phyloP scores from a whole-genome alignment of 2,329 filamentous ascomycete species.

The Gremmenia infestans region DNA sequence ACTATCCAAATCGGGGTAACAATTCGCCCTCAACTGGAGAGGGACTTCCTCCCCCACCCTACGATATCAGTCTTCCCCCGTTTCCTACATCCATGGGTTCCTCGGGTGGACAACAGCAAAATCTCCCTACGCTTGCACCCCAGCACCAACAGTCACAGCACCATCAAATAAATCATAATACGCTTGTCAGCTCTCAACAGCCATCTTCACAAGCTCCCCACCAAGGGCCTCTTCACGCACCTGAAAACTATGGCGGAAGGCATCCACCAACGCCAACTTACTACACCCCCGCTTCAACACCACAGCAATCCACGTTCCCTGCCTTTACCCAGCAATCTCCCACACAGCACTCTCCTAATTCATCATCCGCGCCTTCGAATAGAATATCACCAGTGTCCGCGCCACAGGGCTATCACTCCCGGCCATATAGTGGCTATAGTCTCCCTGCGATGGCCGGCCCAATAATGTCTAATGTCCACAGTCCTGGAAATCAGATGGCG shows the following conservation, averaged over 20 bases:
- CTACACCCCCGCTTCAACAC: conserved; percentile 48
- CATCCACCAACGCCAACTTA: conserved; percentile 53
- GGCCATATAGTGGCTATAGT: conserved; percentile 47
- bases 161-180: conserved; percentile 36
- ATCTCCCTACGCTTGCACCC: conserved; percentile 35
- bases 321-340: conserved; percentile 47
- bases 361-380: conserved; percentile 35
- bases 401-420: conserved; percentile 45
- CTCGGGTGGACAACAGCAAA: conserved; percentile 31
- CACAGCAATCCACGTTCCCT: conserved; percentile 43
- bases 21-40: conserved; percentile 58
- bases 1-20: conserved; percentile 46
- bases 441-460: conserved; percentile 60
- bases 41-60: conserved; percentile 60
- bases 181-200: conserved; percentile 45
- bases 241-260: conserved; percentile 51
- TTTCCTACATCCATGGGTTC: conserved; percentile 57
- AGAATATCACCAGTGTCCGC: conserved; percentile 39
- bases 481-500: conserved; percentile 66
- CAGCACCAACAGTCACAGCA: conserved; percentile 31
- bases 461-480: conserved; percentile 74
- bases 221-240: conserved; percentile 50
- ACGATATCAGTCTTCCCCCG: conserved; percentile 58
- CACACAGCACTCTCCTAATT: conserved; percentile 39
- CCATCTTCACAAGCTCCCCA: conserved; percentile 43